phyloP scores from a whole-genome alignment of 202 grass and related monocot species.

The Setaria italica region DNA sequence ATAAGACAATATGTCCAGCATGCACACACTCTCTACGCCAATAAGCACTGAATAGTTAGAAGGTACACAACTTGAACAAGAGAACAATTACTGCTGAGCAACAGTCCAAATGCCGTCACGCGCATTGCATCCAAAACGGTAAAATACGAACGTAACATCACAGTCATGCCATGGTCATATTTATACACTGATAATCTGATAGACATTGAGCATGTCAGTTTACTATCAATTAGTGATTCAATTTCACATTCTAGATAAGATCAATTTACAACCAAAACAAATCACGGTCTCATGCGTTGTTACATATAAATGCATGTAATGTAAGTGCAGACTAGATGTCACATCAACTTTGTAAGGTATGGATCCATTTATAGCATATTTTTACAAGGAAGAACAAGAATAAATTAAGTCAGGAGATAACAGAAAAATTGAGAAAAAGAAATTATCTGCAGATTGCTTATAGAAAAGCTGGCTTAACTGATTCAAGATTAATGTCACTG shows the following conservation, averaged over 20 bases:
- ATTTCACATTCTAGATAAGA: background rate
- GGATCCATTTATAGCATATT: background rate
- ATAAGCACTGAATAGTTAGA: background rate
- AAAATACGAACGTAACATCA: background rate
- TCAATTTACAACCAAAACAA: slow-evolving; percentile 1
- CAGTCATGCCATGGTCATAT: background rate
- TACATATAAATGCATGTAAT: background rate
- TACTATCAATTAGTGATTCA: background rate
- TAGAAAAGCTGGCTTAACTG: background rate
- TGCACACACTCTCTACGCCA: background rate
- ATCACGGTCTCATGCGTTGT: too few species aligned
- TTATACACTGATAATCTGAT: background rate
- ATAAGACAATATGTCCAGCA: slow-evolving; percentile 11
- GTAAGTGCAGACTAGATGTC: slow-evolving; percentile 15
- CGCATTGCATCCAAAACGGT: background rate
- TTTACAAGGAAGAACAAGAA: background rate
- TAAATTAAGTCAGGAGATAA: background rate
- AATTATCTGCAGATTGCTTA: background rate
- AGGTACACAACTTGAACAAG: slow-evolving; percentile 16
- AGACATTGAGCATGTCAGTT: background rate
- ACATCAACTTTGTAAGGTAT: slow-evolving; percentile 10
- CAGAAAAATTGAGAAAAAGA: background rate
- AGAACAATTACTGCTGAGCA: slow-evolving; percentile 6
- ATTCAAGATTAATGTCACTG: background rate
- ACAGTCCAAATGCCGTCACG: background rate